Evolutionary conservation across 192 early-diverging fungal genomes (phyloP).

Genomic region (Mortierella claussenii): DNA sequence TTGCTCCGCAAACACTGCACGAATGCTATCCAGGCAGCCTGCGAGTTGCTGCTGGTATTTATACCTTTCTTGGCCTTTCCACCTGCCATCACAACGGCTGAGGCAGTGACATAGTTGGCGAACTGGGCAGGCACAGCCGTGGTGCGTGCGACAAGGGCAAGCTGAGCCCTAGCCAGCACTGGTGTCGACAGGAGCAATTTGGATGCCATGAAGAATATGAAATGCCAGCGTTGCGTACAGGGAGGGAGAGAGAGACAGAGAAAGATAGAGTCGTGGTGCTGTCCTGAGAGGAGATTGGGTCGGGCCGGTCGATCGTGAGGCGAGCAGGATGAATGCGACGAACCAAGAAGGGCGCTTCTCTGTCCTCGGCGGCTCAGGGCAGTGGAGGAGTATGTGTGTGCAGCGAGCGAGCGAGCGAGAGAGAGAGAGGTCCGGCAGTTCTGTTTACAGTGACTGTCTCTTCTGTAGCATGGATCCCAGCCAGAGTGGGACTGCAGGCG

Average conservation of each 20-base stretch:
- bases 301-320: too few relatives aligned
- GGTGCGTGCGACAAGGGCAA: conserved; percentile 26
- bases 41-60: too few relatives aligned
- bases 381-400: neutral
- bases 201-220: conserved; percentile 32
- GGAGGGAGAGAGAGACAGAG: neutral
- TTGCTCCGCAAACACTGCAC: too few relatives aligned
- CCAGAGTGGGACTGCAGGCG: too few relatives aligned
- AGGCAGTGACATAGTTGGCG: conserved; percentile 53
- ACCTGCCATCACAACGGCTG: conserved; percentile 38
- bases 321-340: too few relatives aligned
- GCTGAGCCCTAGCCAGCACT: conserved; percentile 34
- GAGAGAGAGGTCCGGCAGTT: neutral
- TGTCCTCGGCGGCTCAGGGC: neutral
- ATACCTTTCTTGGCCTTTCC: conserved; percentile 45
- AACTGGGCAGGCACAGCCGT: conserved; percentile 44
- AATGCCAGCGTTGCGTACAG: neutral
- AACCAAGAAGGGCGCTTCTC: too few relatives aligned
- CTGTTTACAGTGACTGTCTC: conserved; percentile 16
- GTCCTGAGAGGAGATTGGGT: neutral
- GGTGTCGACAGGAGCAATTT: conserved; percentile 28
- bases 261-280: neutral
- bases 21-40: too few relatives aligned
- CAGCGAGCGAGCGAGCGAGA: neutral
- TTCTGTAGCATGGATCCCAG: neutral